Conservation (phyloP, 441 rosid genomes). For the Melastoma candidum region DNA sequence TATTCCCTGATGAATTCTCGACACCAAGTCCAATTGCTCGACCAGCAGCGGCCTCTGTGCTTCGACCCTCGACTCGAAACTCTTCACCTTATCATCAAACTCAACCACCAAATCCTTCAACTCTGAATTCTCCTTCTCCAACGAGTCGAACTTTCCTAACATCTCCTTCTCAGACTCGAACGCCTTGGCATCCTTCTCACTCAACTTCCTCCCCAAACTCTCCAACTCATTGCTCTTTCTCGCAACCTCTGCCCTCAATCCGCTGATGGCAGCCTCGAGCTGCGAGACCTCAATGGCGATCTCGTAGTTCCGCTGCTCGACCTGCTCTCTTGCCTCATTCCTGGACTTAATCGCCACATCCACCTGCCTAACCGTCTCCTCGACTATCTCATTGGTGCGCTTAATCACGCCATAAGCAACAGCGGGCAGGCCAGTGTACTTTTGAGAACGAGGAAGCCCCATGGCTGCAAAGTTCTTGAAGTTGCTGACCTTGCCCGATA, state of each 20-base stretch:
- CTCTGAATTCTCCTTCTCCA: slow-evolving; percentile 47
- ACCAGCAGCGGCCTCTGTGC: slow-evolving; percentile 58
- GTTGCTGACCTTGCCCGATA: slow-evolving; percentile 67
- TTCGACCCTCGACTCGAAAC: slow-evolving; percentile 47
- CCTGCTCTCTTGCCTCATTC: slow-evolving; percentile 75
- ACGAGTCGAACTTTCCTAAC: slow-evolving; percentile 29
- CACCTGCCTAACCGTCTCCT: slow-evolving; percentile 69
- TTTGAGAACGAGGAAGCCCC: slow-evolving; percentile 74
- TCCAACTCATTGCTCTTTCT: slow-evolving; percentile 41
- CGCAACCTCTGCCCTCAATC: slow-evolving; percentile 56
- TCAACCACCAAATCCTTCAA: slow-evolving; percentile 53
- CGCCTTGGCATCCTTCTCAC: slow-evolving; percentile 46
- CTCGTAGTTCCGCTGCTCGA: slow-evolving; percentile 87
- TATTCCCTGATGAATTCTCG: slow-evolving; percentile 58
- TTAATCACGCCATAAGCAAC: slow-evolving; percentile 80
- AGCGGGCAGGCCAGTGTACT: slow-evolving; percentile 60
- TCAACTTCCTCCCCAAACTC: slow-evolving; percentile 41
- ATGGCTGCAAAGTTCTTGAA: slow-evolving; percentile 58
- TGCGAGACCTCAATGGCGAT: slow-evolving; percentile 93
- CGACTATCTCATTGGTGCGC: slow-evolving; percentile 84
- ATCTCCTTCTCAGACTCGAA: slow-evolving; percentile 39
- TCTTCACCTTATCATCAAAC: slow-evolving; percentile 57
- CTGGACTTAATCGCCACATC: slow-evolving; percentile 50
- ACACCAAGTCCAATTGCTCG: slow-evolving; percentile 78
- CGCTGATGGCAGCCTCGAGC: slow-evolving; percentile 73